Evolutionary conservation across 129 eudicot genomes (phyloP).

Genomic region (Chrysanthemum lavandulifolium): DNA sequence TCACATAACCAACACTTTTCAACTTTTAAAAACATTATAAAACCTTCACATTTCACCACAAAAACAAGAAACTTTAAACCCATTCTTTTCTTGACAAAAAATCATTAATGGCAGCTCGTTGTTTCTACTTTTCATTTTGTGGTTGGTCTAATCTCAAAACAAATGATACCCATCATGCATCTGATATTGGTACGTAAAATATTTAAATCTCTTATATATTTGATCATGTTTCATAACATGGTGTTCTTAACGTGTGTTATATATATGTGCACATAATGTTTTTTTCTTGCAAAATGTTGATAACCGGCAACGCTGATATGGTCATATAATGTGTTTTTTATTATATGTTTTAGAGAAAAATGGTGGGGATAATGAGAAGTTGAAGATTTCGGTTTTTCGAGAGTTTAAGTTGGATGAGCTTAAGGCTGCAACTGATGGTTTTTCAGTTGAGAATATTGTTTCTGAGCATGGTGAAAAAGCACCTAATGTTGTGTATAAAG

Average conservation of each 20-base stretch:
- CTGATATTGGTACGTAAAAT: constrained; percentile 54
- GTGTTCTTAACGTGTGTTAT: neutral
- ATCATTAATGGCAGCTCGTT: constrained; percentile 58
- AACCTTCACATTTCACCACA: constrained; percentile 19
- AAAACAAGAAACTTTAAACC: neutral
- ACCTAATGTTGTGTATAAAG: constrained; percentile 90
- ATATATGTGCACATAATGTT: neutral
- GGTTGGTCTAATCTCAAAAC: constrained; percentile 54
- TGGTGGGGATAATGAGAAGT: constrained; percentile 43
- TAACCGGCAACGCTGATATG: neutral
- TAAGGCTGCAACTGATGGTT: constrained; percentile 65
- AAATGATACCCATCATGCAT: constrained; percentile 37
- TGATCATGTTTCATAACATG: neutral
- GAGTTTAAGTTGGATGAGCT: constrained; percentile 69
- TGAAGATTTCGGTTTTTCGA: constrained; percentile 46
- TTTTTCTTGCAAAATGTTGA: neutral
- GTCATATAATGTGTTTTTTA: constrained; percentile 27
- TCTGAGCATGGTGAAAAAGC: constrained; percentile 95
- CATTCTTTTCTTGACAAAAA: neutral
- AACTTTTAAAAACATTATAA: constrained; percentile 24
- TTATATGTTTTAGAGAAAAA: constrained; percentile 33
- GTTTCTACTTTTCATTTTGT: constrained; percentile 59
- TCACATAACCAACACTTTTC: constrained; percentile 8
- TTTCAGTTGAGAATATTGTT: constrained; percentile 71
- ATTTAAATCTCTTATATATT: neutral